Base-by-base conservation (phyloP, 306 rosid species). In the Prunus mira region DNA sequence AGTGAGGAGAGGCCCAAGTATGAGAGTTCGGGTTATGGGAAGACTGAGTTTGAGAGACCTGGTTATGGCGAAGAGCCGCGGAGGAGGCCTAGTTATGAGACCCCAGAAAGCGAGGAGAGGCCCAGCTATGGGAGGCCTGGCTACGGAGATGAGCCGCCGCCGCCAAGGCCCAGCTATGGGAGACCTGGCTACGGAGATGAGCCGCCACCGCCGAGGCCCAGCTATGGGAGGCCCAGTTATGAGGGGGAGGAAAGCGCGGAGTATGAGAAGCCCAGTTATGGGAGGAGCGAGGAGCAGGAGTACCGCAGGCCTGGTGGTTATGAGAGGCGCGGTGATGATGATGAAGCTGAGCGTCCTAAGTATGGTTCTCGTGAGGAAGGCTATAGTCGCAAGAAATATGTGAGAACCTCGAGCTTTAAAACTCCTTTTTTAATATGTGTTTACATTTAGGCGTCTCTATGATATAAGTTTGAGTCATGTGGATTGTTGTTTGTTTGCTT, bases 331-430 rank as follows among this genome's bases (percentile, higher is more conserved):
- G 55, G 41, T 1, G 28, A 74, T 56, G 94, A 84, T 19, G 86
- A 78, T 12, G 83, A 72, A 6, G 75, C 76, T 8, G 86, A 77
- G 18, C 80, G 73, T 45, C 82, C 81, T 22, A 73, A 79, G 65
- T 75, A 79, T 66, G 89, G 88, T 9, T 65, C 84, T 65, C 84
- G 87, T 18, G 90, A 84, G 66, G 92, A 87, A 69, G 78, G 89
- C 73, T 81, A 87, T 78, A 89, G 88, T 20, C 96, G 93, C 52
- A 90, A 92, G 89, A 89, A 95, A 90, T 76, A 88, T 72, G 97
- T 91, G 81, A 94, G 97, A 70, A 67, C 34, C 67, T 55, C 28
- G 22, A 15, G 73, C 47, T 52, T 82, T 58, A 4, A 68, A 24
- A 12, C 14, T 58, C 8, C 9, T 1, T 38, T 38, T 38, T 38